Evolutionary conservation across 2,329 filamentous ascomycete species (phyloP).

Genomic region (Xylariaceae sp.): DNA sequence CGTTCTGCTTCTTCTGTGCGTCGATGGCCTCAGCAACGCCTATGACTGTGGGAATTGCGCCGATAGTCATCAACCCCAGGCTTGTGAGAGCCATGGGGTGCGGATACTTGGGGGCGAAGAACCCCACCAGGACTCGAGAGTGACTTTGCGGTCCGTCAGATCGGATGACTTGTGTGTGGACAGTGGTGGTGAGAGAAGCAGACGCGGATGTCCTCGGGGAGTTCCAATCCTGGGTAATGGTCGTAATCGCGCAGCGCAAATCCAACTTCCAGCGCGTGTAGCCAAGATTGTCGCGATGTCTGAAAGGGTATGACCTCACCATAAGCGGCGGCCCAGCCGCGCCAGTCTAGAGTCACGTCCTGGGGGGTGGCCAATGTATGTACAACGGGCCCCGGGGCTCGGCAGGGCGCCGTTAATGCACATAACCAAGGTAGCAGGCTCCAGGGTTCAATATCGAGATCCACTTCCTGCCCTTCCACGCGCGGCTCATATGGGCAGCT

Average conservation of each 20-base stretch:
- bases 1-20: conserved; percentile 55
- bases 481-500: background rate
- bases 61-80: conserved; percentile 50
- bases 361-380: conserved; percentile 1
- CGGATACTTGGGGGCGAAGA: conserved; percentile 10
- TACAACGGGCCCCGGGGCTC: background rate
- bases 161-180: conserved; percentile 3
- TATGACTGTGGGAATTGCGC: conserved; percentile 54
- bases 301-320: conserved; percentile 16
- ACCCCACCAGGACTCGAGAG: conserved; percentile 19
- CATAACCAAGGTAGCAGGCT: background rate
- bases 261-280: conserved; percentile 1
- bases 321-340: conserved; percentile 2
- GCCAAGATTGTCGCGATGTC: conserved; percentile 11
- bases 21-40: conserved; percentile 55
- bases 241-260: no score
- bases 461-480: no score
- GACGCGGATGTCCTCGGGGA: no score
- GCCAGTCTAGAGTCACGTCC: conserved; percentile 1
- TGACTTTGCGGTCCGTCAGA: conserved; percentile 14
- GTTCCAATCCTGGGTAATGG: no score
- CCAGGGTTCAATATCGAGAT: conserved; percentile 9
- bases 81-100: conserved; percentile 33
- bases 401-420: background rate
- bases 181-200: background rate